Evolutionary conservation across 441 rosid genomes (phyloP), one percentile per base, ranked within the genome.

Genomic region (Populus hybrid): DNA sequence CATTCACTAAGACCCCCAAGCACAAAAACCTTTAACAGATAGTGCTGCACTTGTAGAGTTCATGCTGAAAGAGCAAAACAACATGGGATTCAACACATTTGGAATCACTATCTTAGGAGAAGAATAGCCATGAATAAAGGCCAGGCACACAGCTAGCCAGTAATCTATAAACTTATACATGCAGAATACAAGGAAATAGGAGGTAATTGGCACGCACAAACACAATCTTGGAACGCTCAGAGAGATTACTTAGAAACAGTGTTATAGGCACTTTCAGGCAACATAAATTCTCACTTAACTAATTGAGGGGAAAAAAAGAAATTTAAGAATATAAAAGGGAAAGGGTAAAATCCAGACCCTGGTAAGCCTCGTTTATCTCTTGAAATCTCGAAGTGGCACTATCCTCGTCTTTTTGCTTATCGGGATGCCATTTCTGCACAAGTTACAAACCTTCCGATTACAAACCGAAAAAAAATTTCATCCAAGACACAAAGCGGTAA

Each of bases 311-410:
- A 4, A 34, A 67, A 11, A 1, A 12, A 6, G 8, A 12, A 26
- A 23, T 11, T 26, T 16, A 66, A 12, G 46, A 68, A 40, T 21
- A 53, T 53, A 53, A 53, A 16, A 18, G 61, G 57, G 63, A n/a
- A n/a, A 10, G 50, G n/a, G 21, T 12, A 30, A 3, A 70, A 11
- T 21, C 26, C 80, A 77, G 61, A 95, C 99, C 97, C 80, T 88
- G 91, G 79, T 93, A 95, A 78, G 99, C 99, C 85, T 95, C 99
- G 79, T 93, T 95, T 81, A 95, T 95, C 78, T 93, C 97, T 87
- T 95, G 99, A 88, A 95, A 93, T 84, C 86, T 89, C 18, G 92
- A 86, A 68, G 99, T 92, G 35, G 92, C 89, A 64, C 83, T 78
- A 24, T 87, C 91, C 77, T 81, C 89, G 42, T 77, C 88, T 79